Percentiles rank a stretch among this genome's conserved stretches.
These are phyloP conservation scores for Phytophthora gonapodyides DNA, from an alignment of 352 stramenopile genomes.

Conservation along the genomic window DNA sequence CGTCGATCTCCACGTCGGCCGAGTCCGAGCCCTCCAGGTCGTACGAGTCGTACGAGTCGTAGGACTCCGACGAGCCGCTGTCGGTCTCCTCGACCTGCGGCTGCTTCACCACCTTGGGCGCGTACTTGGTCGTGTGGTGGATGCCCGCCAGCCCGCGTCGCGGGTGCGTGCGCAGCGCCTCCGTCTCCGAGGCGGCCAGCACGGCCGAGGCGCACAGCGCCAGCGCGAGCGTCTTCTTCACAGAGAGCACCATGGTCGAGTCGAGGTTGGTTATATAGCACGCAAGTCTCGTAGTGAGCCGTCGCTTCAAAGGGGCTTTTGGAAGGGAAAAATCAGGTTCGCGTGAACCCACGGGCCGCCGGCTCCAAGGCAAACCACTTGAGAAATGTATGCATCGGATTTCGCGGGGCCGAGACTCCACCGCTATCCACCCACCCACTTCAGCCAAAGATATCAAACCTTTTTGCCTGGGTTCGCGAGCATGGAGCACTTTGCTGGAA, in stretches of 20 bases:
- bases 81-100: slow-evolving; percentile 18
- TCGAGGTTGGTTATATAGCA: slow-evolving; percentile 8
- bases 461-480: no score
- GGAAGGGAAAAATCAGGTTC: slow-evolving; percentile 21
- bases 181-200: slow-evolving; percentile 28
- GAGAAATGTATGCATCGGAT: slow-evolving; percentile 16
- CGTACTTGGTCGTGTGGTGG: slow-evolving; percentile 41
- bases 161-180: slow-evolving; percentile 32
- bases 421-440: slow-evolving; percentile 2
- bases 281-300: slow-evolving; percentile 24
- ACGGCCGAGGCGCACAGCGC: slow-evolving; percentile 33
- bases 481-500: no score
- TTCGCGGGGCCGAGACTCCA: neutral
- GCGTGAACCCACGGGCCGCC: slow-evolving; percentile 29
- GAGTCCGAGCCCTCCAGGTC: slow-evolving; percentile 27
- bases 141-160: slow-evolving; percentile 28
- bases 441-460: slow-evolving; percentile 20
- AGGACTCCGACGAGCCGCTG: slow-evolving; percentile 27
- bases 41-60: slow-evolving; percentile 32
- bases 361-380: slow-evolving; percentile 6
- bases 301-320: slow-evolving; percentile 6
- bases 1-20: slow-evolving; percentile 24
- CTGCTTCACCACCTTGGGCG: slow-evolving; percentile 36
- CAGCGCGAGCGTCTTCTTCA: slow-evolving; percentile 43
- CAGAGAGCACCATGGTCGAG: slow-evolving; percentile 41